phyloP scores from a whole-genome alignment of 805 yeast genomes.

The Candida nonsorbophila region DNA sequence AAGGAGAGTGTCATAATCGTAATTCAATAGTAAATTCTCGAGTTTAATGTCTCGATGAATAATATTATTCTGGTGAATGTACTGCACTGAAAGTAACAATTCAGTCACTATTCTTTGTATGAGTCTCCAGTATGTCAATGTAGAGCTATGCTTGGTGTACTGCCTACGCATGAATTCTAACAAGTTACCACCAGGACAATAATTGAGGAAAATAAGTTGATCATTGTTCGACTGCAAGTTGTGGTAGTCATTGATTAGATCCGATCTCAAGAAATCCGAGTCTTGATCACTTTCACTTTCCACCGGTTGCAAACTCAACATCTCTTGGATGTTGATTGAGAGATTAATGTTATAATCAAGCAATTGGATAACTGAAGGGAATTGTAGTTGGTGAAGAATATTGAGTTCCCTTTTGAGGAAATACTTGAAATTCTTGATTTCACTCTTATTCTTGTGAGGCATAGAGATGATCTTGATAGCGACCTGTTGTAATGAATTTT shows the following conservation, averaged over 20 bases:
- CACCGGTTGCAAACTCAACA: constrained; percentile 8
- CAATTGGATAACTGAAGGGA: constrained; percentile 67
- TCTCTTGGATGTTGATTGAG: constrained; percentile 17
- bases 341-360: constrained; percentile 43
- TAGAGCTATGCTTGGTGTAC: constrained; percentile 34
- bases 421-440: constrained; percentile 25
- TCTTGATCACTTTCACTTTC: constrained; percentile 14
- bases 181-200: constrained; percentile 81
- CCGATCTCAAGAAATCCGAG: too few relatives aligned
- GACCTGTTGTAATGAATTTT: constrained; percentile 23
- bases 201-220: constrained; percentile 60
- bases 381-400: constrained; percentile 47
- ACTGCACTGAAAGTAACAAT: constrained; percentile 60
- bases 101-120: constrained; percentile 67
- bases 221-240: constrained; percentile 18
- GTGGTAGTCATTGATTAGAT: constrained; percentile 9
- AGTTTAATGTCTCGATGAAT: constrained; percentile 91
- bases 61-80: constrained; percentile 61
- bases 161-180: constrained; percentile 45
- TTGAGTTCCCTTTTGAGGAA: constrained; percentile 60
- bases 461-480: constrained; percentile 66
- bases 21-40: constrained; percentile 67
- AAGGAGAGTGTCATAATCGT: constrained; percentile 14
- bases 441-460: constrained; percentile 23
- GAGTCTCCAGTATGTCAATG: constrained; percentile 39